These are phyloP conservation scores for Fraxinus dipetala DNA, from an alignment of 305 asterid species.

Conservation along the genomic window DNA sequence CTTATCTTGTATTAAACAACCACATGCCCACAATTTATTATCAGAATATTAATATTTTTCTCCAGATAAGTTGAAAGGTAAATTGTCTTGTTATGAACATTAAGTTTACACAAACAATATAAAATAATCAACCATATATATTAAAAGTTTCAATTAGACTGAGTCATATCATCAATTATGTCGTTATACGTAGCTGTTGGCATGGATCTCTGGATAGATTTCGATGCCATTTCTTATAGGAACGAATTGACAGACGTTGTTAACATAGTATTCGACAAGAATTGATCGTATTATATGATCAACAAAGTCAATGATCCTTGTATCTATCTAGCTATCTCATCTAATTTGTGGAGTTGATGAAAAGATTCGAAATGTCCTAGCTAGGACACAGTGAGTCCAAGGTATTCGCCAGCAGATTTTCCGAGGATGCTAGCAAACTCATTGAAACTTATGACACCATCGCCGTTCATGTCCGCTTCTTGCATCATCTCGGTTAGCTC, in stretches of 20 bases:
- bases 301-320: background rate
- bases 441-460: slow-evolving; percentile 54
- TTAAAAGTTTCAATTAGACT: background rate
- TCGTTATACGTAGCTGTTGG: background rate
- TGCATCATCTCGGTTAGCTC: slow-evolving; percentile 54
- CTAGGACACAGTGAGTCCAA: slow-evolving; percentile 33
- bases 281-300: background rate
- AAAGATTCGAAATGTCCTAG: background rate
- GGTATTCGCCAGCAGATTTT: slow-evolving; percentile 40
- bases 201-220: background rate
- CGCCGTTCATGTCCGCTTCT: slow-evolving; percentile 61
- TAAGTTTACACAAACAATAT: background rate
- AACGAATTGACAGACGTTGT: background rate
- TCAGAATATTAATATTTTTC: background rate
- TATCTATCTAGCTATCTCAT: background rate
- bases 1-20: background rate
- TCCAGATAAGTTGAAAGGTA: background rate
- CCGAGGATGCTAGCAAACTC: slow-evolving; percentile 54
- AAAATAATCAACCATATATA: background rate
- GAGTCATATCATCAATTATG: background rate
- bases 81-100: background rate
- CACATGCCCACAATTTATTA: background rate
- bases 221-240: background rate
- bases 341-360: background rate
- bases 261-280: background rate